phyloP scores from a whole-genome alignment of 2,329 filamentous ascomycete species.

The Bipolaris victoriae region DNA sequence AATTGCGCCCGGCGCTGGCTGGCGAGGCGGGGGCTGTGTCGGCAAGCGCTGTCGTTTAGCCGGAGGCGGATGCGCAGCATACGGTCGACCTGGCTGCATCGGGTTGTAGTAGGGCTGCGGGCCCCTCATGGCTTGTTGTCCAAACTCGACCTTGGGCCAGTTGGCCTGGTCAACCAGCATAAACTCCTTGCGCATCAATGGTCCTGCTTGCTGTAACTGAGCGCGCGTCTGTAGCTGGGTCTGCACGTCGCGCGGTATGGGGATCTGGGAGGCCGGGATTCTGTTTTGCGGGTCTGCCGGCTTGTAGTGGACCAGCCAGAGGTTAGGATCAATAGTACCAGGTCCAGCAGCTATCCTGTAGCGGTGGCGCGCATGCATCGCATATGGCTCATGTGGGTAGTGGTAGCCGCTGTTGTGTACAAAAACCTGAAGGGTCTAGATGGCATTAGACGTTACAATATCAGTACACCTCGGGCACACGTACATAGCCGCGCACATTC shows the following conservation, averaged over 20 bases:
- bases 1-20: conserved; percentile 40
- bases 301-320: conserved; percentile 93
- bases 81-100: conserved; percentile 43
- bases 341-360: conserved; percentile 82
- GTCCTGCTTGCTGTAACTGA: conserved; percentile 72
- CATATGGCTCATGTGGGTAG: conserved; percentile 71
- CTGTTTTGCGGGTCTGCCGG: conserved; percentile 75
- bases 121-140: conserved; percentile 47
- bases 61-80: conserved; percentile 51
- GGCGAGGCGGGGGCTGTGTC: conserved; percentile 52
- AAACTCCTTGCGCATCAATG: conserved; percentile 85
- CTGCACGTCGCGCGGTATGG: conserved; percentile 64
- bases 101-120: conserved; percentile 45
- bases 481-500: conserved; percentile 72
- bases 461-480: conserved; percentile 17
- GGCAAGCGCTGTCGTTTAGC: conserved; percentile 54
- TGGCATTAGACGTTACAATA: conserved; percentile 8
- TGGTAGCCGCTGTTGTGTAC: conserved; percentile 82
- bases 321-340: conserved; percentile 74
- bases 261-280: conserved; percentile 71
- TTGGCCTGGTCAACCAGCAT: conserved; percentile 88
- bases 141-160: conserved; percentile 84
- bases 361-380: conserved; percentile 79
- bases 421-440: conserved; percentile 87
- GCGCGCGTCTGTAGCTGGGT: conserved; percentile 66